phyloP scores from a whole-genome alignment of 768 basidiomycete genomes.

The Hydnum rufescens region DNA sequence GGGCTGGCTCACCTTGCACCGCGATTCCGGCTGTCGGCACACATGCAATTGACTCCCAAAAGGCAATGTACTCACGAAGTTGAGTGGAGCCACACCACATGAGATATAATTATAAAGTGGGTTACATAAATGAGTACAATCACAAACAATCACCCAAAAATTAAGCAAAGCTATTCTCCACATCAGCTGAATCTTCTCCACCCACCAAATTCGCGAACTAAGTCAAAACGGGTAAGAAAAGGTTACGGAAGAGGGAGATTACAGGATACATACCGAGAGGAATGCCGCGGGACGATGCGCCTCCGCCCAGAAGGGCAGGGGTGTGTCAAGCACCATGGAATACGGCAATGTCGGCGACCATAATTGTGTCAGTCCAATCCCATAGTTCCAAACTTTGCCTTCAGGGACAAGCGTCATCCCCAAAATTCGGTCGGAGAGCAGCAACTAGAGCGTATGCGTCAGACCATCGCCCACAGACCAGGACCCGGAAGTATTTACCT shows the following conservation, averaged over 20 bases:
- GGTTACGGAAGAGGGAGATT: neutral
- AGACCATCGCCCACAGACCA: neutral
- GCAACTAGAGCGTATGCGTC: constrained; percentile 23
- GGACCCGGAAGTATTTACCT: constrained; percentile 15
- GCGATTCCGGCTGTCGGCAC: too few species aligned
- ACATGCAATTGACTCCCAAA: too few species aligned
- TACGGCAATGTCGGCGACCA: constrained; percentile 73
- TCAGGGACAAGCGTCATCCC: constrained; percentile 91
- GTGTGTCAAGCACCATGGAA: constrained; percentile 77
- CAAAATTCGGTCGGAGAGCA: constrained; percentile 86
- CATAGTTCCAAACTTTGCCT: constrained; percentile 94
- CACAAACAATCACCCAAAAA: neutral
- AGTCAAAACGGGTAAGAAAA: constrained; percentile 8
- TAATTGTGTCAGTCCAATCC: constrained; percentile 77
- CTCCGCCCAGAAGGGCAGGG: constrained; percentile 88
- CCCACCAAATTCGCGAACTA: constrained; percentile 81
- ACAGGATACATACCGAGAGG: constrained; percentile 44
- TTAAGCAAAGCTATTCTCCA: constrained; percentile 86
- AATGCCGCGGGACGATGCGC: constrained; percentile 89
- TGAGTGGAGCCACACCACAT: too few species aligned
- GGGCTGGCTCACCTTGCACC: too few species aligned
- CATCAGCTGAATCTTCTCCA: constrained; percentile 85
- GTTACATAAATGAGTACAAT: neutral
- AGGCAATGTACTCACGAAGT: too few species aligned
- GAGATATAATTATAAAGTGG: too few species aligned